phyloP scores from a whole-genome alignment of 331 rosid species.

The Arachis monticola region DNA sequence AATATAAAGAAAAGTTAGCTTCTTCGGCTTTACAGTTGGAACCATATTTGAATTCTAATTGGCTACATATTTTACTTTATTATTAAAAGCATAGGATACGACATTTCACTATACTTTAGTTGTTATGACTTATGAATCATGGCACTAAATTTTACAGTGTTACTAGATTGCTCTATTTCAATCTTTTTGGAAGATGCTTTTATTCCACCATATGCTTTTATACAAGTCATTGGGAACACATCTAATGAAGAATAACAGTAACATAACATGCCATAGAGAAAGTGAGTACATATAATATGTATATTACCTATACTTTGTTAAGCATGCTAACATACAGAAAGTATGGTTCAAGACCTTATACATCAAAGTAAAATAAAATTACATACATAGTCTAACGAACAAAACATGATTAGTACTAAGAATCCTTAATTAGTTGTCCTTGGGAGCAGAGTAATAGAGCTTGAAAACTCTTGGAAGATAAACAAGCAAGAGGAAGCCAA shows the following conservation, averaged over 20 bases:
- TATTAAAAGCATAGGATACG: too few relatives aligned
- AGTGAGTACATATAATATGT: neutral
- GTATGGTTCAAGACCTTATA: conserved; percentile 40
- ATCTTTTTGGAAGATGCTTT: too few relatives aligned
- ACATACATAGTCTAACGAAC: neutral
- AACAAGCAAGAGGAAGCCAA: conserved; percentile 84
- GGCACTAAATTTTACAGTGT: too few relatives aligned
- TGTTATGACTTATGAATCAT: too few relatives aligned
- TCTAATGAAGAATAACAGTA: neutral
- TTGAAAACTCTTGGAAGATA: conserved; percentile 87
- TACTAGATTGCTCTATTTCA: too few relatives aligned
- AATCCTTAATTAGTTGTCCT: conserved; percentile 41
- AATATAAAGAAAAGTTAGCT: too few relatives aligned
- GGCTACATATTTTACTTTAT: too few relatives aligned
- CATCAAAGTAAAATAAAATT: conserved; percentile 29
- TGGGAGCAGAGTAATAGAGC: conserved; percentile 54
- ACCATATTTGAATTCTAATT: too few relatives aligned
- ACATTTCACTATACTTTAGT: too few relatives aligned
- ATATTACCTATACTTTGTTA: conserved; percentile 7
- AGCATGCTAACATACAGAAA: neutral
- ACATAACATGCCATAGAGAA: neutral
- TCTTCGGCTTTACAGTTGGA: too few relatives aligned
- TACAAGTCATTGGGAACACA: too few relatives aligned
- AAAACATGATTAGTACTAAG: conserved; percentile 1
- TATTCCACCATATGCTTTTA: too few relatives aligned